phyloP scores from a whole-genome alignment of 768 basidiomycete genomes.

The Trametes sanguinea region DNA sequence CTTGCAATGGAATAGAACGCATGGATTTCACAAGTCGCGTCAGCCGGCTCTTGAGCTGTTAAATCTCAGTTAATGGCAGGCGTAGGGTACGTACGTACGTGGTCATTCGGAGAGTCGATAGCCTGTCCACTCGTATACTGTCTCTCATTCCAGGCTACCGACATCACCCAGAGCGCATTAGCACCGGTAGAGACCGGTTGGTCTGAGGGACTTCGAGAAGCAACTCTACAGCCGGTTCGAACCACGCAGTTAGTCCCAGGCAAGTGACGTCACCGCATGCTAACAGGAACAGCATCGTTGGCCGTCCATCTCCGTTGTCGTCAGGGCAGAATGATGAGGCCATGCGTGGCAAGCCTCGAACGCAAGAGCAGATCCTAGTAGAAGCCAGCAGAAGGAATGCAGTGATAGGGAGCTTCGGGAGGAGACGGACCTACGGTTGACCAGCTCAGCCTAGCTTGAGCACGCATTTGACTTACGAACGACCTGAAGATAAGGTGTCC shows the following conservation, averaged over 20 bases:
- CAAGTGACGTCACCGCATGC: background rate
- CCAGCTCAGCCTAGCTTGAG: too few relatives aligned
- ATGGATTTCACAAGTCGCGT: too few relatives aligned
- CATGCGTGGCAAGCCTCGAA: background rate
- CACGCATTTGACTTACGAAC: background rate
- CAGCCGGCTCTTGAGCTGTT: too few relatives aligned
- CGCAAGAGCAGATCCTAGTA: background rate
- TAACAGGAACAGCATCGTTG: background rate
- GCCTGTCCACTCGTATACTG: too few relatives aligned
- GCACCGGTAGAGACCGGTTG: too few relatives aligned
- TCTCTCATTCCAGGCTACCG: too few relatives aligned
- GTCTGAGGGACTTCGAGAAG: too few relatives aligned
- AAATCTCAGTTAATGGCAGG: too few relatives aligned
- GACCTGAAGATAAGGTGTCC: background rate
- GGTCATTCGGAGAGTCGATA: too few relatives aligned
- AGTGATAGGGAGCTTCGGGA: background rate
- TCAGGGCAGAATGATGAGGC: background rate
- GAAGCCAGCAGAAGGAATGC: background rate
- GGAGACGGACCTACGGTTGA: too few relatives aligned
- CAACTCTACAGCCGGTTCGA: too few relatives aligned
- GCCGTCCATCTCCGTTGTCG: background rate
- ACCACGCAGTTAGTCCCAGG: background rate
- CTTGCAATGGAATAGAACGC: background rate
- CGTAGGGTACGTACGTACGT: too few relatives aligned
- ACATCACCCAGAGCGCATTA: background rate